Conservation (phyloP, 306 rosid genomes). For the Abrus precatorius region DNA sequence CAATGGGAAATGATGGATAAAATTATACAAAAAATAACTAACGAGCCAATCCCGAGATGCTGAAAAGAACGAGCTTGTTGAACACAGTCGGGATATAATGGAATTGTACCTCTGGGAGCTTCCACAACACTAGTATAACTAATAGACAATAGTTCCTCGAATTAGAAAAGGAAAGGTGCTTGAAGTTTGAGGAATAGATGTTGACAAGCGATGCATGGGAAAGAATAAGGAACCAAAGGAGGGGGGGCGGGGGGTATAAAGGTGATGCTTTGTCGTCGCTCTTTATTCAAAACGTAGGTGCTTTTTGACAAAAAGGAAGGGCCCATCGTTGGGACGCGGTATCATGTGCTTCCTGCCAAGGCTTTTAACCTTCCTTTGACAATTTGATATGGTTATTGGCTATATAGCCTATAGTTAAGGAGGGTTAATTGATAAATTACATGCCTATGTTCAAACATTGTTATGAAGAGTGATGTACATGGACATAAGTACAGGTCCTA, state of each 20-base stretch:
- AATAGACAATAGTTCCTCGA: conserved; percentile 42
- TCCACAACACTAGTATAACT: conserved; percentile 41
- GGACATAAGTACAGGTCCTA: background rate
- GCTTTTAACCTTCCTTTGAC: conserved; percentile 44
- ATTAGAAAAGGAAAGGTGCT: conserved; percentile 49
- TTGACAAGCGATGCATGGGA: conserved; percentile 52
- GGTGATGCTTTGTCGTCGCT: conserved; percentile 64
- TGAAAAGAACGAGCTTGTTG: conserved; percentile 44
- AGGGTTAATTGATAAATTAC: conserved; percentile 19
- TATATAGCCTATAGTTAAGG: conserved; percentile 12
- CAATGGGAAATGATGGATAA: background rate
- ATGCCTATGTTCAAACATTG: conserved; percentile 22
- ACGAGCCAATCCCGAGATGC: conserved; percentile 7
- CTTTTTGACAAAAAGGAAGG: conserved; percentile 65
- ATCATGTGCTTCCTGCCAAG: conserved; percentile 68
- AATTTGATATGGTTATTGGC: conserved; percentile 7
- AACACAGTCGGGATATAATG: conserved; percentile 48
- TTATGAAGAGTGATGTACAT: conserved; percentile 8
- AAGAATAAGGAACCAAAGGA: conserved; percentile 56
- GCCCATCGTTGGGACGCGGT: conserved; percentile 53
- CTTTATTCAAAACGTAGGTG: conserved; percentile 72
- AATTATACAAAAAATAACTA: conserved; percentile 10
- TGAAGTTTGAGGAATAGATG: conserved; percentile 48
- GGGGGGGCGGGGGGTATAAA: conserved; percentile 52
- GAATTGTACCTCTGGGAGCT: conserved; percentile 48